Evolutionary conservation across 1,139 yeast genomes (phyloP), one percentile per base, ranked within the genome.

Genomic region (Tardiomyces digboiensis): DNA sequence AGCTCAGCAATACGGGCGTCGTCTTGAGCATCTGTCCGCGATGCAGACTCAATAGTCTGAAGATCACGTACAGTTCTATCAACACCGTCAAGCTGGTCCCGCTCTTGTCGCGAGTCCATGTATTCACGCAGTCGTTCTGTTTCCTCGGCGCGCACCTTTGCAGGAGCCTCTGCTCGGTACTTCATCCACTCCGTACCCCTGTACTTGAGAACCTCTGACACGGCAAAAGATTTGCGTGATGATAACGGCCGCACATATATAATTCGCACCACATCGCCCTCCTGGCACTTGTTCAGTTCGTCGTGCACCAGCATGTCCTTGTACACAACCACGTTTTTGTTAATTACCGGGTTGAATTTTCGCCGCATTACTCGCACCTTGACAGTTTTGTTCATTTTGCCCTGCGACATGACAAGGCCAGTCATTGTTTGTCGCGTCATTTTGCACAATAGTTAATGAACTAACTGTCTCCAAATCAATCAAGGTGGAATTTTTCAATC

Each of bases 341-440:
- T 84, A 53, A 86, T 78, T 50, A 73, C 70, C 51, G 74, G 75
- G 62, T 85, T 82, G 67, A 80, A 84, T 37, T 50, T 52, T 40
- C 58, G 53, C 29, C 62, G 59, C 61, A 83, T 84, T 39, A 91
- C 91, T 49, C 96, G 77, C 49, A 91, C 97, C 70, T 88, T 89
- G 52, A 91, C 89, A 51, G 97, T 89, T 71, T 91, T 91, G 65
- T 76, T 75, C 97, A 89, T 89, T 63, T 87, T 87, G 40, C 97
- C 97, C 62, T 88, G 97, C 46, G 97, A 86, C 37, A 87, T 80
- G 55, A 91, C 97, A 63, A 87, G 80, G 44, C 98, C 98, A 44
- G 87, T 71, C 60, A 89, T 86, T 62, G 86, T 87, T 57, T 86
- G 95, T 66, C 87, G 81, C 46, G 91, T 88, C 95, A 86, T 88